These are phyloP conservation scores for Arachnopeziza araneosa DNA, from an alignment of 2,329 filamentous ascomycete species.

Conservation along the genomic window DNA sequence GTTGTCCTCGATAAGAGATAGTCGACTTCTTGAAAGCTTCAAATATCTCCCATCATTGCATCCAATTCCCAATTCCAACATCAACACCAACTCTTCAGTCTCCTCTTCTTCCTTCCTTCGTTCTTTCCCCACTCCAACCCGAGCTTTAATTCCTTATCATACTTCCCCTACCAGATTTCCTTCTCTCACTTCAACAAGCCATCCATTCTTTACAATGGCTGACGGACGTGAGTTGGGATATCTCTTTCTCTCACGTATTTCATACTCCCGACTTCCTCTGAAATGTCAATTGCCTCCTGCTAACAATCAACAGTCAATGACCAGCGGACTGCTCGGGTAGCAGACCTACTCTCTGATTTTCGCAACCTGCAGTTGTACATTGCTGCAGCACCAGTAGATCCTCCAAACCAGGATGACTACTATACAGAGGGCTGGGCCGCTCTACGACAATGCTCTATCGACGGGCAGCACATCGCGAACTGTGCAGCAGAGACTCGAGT, in stretches of 20 bases:
- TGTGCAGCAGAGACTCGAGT: constrained; percentile 58
- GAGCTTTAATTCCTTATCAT: constrained; percentile 1
- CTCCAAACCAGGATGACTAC: constrained; percentile 51
- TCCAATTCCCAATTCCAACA: constrained; percentile 14
- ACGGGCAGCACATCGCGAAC: constrained; percentile 60
- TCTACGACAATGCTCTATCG: constrained; percentile 55
- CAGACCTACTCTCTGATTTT: constrained; percentile 57
- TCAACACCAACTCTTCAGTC: constrained; percentile 14
- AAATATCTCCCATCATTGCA: constrained; percentile 7
- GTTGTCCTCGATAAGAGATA: background rate
- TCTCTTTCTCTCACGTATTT: constrained; percentile 13
- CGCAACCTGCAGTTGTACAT: constrained; percentile 58
- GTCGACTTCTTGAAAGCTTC: background rate
- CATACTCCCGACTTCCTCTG: constrained; percentile 3
- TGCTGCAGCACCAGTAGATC: constrained; percentile 49
- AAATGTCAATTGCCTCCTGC: constrained; percentile 2
- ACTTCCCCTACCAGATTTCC: background rate
- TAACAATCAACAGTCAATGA: constrained; percentile 48
- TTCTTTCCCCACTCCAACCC: constrained; percentile 3
- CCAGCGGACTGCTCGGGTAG: constrained; percentile 53
- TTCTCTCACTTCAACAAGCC: constrained; percentile 4
- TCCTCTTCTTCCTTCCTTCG: constrained; percentile 17
- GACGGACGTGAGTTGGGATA: constrained; percentile 29
- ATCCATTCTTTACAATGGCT: constrained; percentile 23
- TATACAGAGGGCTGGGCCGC: constrained; percentile 59